Conservation (phyloP, 2,329 filamentous ascomycete genomes). For the Ophiocordyceps polyrhachis-furcata region DNA sequence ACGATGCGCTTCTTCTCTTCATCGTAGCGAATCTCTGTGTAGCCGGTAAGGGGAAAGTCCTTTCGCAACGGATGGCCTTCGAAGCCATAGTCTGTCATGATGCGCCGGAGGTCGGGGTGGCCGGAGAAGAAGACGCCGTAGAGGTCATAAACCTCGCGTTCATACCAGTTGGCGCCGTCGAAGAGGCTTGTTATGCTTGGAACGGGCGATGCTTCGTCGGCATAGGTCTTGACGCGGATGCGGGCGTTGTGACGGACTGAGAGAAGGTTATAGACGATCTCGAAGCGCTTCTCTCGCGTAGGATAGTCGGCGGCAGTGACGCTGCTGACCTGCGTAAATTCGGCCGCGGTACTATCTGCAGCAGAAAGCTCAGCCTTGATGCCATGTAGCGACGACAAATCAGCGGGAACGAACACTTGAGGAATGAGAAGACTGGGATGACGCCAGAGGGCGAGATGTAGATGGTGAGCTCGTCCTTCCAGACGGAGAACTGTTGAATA, state of each 20-base stretch:
- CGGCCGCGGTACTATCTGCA: slow-evolving; percentile 80
- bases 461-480: slow-evolving; percentile 96
- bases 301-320: slow-evolving; percentile 94
- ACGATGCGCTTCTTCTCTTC: slow-evolving; percentile 99
- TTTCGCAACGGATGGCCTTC: slow-evolving; percentile 94
- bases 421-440: slow-evolving; percentile 79
- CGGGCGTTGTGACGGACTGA: slow-evolving; percentile 92
- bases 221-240: slow-evolving; percentile 96
- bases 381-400: background rate
- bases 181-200: slow-evolving; percentile 74
- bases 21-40: slow-evolving; percentile 94
- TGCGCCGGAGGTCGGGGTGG: slow-evolving; percentile 87
- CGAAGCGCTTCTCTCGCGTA: slow-evolving; percentile 86
- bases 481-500: slow-evolving; percentile 97
- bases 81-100: slow-evolving; percentile 99
- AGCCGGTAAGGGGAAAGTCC: slow-evolving; percentile 94
- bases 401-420: slow-evolving; percentile 45
- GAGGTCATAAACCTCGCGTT: slow-evolving; percentile 92
- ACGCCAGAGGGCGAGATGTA: slow-evolving; percentile 80
- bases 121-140: slow-evolving; percentile 94
- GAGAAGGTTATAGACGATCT: slow-evolving; percentile 94
- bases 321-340: slow-evolving; percentile 84
- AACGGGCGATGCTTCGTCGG: slow-evolving; percentile 85
- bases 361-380: background rate
- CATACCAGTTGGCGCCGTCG: slow-evolving; percentile 97